Base-by-base conservation (phyloP, 352 stramenopile species). In the Pythium monospermum region DNA sequence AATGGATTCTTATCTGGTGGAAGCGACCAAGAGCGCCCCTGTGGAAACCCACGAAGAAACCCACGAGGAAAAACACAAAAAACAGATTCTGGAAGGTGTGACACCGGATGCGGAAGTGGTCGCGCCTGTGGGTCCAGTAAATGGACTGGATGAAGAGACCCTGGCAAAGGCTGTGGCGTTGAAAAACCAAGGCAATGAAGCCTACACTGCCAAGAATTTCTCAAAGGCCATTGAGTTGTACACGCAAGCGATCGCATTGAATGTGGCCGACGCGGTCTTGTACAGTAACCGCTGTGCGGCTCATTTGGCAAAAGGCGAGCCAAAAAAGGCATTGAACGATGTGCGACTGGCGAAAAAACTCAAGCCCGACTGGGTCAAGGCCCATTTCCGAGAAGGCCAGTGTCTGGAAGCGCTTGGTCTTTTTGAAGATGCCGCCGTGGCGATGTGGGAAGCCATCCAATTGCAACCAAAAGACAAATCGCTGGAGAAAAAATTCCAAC, bases 221-320 rank as follows among this genome's bases (percentile, higher is more conserved):
- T 33, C 51, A 5, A 30, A 49, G 2, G 71, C 78, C 27, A 69
- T 89, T 15, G 68, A 73, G 4, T 44, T 71, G 0, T 91, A 91
- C 70, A 69, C 81, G 21, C 38, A 86, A 53, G 77, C 81, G 19
- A 76, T 92, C 21, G 73, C 47, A 11, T 51, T 90, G 36, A 85
- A 53, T 48, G 69, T 79, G 0, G 61, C 71, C 4, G 78, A 92
- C 41, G 48, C 74, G 0, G 66, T 82, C 46, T 59, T 92, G 7
- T 92, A 88, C 59, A 90, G 78, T 62, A 92, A 92, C 63, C 82
- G 82, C n/a, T 89, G 82, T 35, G 82, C 82, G 0, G 78, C 79
- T 31, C 61, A 85, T 28, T 47, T 90, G n/a, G 72, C 69, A 5
- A 73, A 69, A 0, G 66, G 68, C 6, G 66, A 87, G 21, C 66